These are phyloP conservation scores for Hymenochaete sp. DNA, from an alignment of 1,284 basidiomycete species.

Conservation along the genomic window DNA sequence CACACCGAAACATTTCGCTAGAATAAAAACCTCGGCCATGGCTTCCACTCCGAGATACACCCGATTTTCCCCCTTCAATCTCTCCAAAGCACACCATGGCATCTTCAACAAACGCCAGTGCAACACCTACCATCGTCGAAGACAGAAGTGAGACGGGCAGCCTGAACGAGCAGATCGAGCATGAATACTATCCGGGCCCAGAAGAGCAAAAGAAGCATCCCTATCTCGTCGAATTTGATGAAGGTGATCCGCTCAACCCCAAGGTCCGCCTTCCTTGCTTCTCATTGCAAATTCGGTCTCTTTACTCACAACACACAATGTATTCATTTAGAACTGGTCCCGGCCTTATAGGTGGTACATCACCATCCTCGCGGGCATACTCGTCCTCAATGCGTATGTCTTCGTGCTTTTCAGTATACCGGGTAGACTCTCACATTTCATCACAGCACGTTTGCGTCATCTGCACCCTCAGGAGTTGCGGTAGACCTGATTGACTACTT, in stretches of 20 bases:
- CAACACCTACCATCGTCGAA: conserved; percentile 17
- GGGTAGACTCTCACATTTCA: conserved; percentile 12
- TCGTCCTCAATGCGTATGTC: conserved; percentile 60
- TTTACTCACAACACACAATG: neutral
- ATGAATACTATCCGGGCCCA: conserved; percentile 14
- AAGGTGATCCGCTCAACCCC: conserved; percentile 36
- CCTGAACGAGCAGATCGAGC: conserved; percentile 15
- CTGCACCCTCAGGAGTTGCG: conserved; percentile 44
- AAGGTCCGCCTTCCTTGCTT: conserved; percentile 24
- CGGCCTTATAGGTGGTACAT: conserved; percentile 52
- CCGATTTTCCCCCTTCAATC: conserved; percentile 2
- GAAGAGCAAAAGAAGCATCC: conserved; percentile 21
- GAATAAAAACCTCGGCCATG: no score
- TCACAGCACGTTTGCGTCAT: conserved; percentile 51
- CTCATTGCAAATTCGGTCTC: neutral
- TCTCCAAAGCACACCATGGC: neutral
- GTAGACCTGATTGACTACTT: conserved; percentile 43
- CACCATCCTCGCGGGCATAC: conserved; percentile 48
- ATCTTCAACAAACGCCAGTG: conserved; percentile 5
- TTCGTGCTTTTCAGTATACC: neutral
- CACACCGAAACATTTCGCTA: no score
- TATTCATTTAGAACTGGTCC: conserved; percentile 50
- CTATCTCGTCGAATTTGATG: conserved; percentile 29
- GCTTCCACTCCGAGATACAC: neutral
- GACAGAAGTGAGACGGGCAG: conserved; percentile 12